Evolutionary conservation across 768 basidiomycete genomes (phyloP).

Genomic region (Ramaria rubella): DNA sequence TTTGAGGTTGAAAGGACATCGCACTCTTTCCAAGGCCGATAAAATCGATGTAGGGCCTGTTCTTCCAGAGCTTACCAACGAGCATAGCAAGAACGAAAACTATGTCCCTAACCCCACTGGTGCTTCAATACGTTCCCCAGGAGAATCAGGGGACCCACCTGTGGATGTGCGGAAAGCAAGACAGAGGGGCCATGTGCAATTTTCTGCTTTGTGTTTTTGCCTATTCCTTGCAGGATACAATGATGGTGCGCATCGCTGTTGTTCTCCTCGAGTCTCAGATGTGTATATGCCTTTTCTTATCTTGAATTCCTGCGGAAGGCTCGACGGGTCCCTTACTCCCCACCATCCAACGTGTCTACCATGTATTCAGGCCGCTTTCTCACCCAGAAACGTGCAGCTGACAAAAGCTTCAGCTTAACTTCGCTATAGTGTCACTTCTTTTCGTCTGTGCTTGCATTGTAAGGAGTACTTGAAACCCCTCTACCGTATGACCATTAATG

Average conservation of each 20-base stretch:
- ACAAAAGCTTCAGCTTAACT: constrained; percentile 16
- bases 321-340: constrained; percentile 70
- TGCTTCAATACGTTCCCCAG: not conserved
- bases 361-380: constrained; percentile 25
- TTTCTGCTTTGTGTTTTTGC: constrained; percentile 46
- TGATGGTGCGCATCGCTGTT: constrained; percentile 54
- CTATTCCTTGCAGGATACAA: constrained; percentile 71
- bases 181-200: constrained; percentile 38
- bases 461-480: not conserved
- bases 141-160: not conserved
- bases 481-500: not conserved
- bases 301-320: not conserved
- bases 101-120: not conserved
- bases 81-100: not conserved
- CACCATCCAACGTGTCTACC: constrained; percentile 54
- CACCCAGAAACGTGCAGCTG: not conserved
- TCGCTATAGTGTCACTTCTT: constrained; percentile 51
- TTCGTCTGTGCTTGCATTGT: constrained; percentile 42
- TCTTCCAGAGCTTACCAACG: too few species aligned
- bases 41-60: too few species aligned
- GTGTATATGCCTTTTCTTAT: not conserved
- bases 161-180: not conserved
- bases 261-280: not conserved
- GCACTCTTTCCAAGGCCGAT: too few species aligned
- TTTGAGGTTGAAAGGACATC: too few species aligned